These are phyloP conservation scores for Cyphellophora europaea DNA, from an alignment of 2,329 filamentous ascomycete genomes.

Conservation along the genomic window DNA sequence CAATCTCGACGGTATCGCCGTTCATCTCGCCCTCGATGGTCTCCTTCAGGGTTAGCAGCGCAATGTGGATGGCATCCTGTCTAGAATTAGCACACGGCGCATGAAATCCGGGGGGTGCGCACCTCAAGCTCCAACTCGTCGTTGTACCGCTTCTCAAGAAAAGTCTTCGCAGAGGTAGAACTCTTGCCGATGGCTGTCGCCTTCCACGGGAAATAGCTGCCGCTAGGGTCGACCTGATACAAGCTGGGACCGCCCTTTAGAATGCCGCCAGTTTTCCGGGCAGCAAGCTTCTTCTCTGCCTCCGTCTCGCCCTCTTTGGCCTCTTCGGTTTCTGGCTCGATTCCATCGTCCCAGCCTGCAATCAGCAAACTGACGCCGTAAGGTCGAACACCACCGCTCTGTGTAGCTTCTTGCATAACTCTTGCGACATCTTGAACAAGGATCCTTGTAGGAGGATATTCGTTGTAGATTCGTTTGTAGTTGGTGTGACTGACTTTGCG, in stretches of 20 bases:
- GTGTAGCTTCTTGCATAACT: constrained; percentile 98
- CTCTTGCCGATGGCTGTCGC: constrained; percentile 98
- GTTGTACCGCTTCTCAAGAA: constrained; percentile 97
- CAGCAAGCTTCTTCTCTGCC: constrained; percentile 62
- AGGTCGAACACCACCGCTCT: constrained; percentile 91
- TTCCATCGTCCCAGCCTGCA: constrained; percentile 95
- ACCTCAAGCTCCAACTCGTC: constrained; percentile 86
- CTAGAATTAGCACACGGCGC: background rate
- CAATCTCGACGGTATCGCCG: constrained; percentile 95
- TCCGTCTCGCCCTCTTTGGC: constrained; percentile 46
- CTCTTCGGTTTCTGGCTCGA: constrained; percentile 71
- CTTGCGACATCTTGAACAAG: constrained; percentile 95
- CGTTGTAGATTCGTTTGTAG: constrained; percentile 99
- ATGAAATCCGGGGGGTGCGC: constrained; percentile 2
- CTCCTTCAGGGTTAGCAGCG: constrained; percentile 92
- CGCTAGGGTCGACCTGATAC: constrained; percentile 98
- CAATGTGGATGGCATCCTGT: constrained; percentile 88
- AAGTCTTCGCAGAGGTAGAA: constrained; percentile 96
- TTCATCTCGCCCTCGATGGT: constrained; percentile 99
- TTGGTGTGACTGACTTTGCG: constrained; percentile 96
- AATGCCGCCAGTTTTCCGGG: constrained; percentile 87
- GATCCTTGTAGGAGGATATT: constrained; percentile 99
- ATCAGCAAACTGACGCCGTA: constrained; percentile 95
- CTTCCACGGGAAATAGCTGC: constrained; percentile 99
- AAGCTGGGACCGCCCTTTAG: constrained; percentile 93